These are phyloP conservation scores for Eucalyptus sp. DNA, from an alignment of 345 rosid genomes.

Conservation along the genomic window DNA sequence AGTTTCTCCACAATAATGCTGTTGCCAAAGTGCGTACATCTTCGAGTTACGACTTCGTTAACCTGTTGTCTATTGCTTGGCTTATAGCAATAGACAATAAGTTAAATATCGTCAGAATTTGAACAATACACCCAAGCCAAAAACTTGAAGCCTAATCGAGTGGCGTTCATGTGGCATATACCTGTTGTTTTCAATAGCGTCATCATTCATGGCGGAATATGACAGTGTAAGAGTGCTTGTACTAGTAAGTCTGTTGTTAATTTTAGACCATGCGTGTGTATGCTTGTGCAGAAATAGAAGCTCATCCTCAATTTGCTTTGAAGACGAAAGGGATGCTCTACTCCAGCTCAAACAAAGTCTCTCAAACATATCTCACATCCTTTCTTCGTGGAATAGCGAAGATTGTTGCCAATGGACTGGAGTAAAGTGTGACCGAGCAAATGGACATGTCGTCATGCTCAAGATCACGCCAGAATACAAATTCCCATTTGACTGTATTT, in stretches of 20 bases:
- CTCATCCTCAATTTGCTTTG: neutral
- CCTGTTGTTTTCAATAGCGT: no score
- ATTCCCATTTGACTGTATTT: neutral
- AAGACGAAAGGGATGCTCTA: neutral
- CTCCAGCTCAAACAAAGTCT: neutral
- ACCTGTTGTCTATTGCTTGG: no score
- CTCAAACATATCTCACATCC: neutral
- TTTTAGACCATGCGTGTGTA: neutral
- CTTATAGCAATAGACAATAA: no score
- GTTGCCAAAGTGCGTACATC: no score
- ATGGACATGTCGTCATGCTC: neutral
- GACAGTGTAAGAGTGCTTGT: neutral
- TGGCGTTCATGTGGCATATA: no score
- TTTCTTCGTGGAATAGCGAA: neutral
- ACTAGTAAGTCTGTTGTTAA: neutral
- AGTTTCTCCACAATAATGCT: no score
- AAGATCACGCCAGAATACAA: fast-evolving
- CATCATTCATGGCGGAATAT: neutral
- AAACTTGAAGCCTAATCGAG: no score
- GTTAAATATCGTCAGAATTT: no score
- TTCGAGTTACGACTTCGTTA: no score
- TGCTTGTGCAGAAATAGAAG: neutral
- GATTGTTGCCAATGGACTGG: neutral
- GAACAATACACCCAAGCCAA: no score
- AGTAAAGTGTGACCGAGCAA: neutral